phyloP scores from a whole-genome alignment of 495 filamentous ascomycete genomes.

The Zalerion maritima region DNA sequence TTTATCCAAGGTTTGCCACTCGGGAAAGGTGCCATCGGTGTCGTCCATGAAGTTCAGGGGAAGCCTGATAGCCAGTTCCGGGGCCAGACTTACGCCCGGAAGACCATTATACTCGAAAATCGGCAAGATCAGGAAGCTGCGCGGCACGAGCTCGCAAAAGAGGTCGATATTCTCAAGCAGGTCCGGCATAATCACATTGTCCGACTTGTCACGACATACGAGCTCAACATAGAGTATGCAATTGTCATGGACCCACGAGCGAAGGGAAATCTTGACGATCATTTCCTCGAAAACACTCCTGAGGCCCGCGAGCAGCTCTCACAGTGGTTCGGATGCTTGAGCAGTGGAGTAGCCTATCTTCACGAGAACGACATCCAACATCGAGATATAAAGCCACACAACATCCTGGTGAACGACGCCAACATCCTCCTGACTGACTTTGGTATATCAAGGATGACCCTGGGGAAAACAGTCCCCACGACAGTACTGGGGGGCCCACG shows the following conservation, averaged over 20 bases:
- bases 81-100: background rate
- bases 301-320: background rate
- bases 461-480: slow-evolving; percentile 1
- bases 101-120: background rate
- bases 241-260: slow-evolving; percentile 2
- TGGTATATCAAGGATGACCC: slow-evolving; percentile 3
- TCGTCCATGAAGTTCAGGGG: no score
- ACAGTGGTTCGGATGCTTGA: background rate
- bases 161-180: slow-evolving; percentile 1
- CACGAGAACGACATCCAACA: slow-evolving; percentile 9
- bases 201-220: slow-evolving; percentile 1
- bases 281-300: slow-evolving; percentile 1
- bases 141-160: background rate
- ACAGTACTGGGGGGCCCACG: background rate
- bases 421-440: slow-evolving; percentile 3
- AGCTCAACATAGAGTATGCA: background rate
- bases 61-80: no score
- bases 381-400: slow-evolving; percentile 3
- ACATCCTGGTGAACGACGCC: slow-evolving; percentile 2
- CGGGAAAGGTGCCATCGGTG: no score
- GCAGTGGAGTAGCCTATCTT: slow-evolving; percentile 7
- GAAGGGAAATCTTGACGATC: slow-evolving; percentile 1
- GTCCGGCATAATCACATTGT: slow-evolving; percentile 1
- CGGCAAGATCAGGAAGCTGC: background rate
- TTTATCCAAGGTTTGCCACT: no score